Evolutionary conservation across 208 protist genomes (phyloP).

Genomic region (Wallacemonas collosoma): DNA sequence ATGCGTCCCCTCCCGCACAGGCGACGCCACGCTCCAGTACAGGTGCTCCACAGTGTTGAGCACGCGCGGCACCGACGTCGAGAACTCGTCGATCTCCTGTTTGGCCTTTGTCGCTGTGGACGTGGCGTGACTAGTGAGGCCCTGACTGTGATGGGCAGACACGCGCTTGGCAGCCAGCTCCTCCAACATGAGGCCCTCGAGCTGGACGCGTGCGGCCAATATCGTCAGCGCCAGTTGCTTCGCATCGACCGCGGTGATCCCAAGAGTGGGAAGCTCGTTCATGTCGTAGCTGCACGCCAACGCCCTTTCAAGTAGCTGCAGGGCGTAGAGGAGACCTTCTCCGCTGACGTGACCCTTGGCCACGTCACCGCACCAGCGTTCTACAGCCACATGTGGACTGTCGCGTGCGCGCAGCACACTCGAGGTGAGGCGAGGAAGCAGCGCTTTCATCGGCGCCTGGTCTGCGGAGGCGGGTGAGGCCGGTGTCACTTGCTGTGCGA

Average conservation of each 20-base stretch:
- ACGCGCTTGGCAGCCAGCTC: not conserved
- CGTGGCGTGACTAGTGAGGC: not conserved
- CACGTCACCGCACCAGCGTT: conserved; percentile 1
- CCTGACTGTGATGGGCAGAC: not conserved
- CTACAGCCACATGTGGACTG: not conserved
- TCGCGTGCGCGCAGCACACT: not conserved
- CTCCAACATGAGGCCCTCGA: conserved; percentile 4
- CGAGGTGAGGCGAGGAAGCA: not conserved
- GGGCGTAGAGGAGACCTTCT: conserved; percentile 14
- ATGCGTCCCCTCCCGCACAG: not conserved
- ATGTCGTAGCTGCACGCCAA: conserved; percentile 5
- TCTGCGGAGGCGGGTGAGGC: not conserved
- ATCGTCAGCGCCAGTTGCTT: conserved; percentile 14
- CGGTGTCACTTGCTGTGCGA: not conserved
- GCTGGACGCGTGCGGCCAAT: not conserved
- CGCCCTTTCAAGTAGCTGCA: not conserved
- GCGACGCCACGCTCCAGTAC: conserved; percentile 7
- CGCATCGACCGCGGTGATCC: not conserved
- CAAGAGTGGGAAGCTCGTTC: not conserved
- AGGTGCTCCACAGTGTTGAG: conserved; percentile 10
- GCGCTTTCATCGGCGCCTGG: not conserved
- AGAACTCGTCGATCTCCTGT: conserved; percentile 1
- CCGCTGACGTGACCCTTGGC: not conserved
- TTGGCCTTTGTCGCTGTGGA: not conserved
- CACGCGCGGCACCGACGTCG: conserved; percentile 2